These are phyloP conservation scores for Prunus fruticosa DNA, from an alignment of 306 rosid species.

Conservation along the genomic window DNA sequence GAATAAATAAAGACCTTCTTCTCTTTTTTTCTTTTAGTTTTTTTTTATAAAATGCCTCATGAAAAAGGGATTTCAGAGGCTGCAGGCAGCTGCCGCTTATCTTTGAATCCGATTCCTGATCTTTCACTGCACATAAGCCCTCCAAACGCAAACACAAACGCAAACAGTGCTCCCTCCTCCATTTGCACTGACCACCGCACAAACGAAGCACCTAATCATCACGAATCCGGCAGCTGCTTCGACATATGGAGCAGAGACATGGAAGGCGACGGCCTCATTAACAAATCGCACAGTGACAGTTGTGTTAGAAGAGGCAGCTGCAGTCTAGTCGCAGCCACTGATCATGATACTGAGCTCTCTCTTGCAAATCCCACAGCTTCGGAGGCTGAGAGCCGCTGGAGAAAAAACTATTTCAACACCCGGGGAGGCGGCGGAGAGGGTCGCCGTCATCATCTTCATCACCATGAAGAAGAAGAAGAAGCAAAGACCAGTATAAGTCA, in stretches of 20 bases:
- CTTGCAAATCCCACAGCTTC: slow-evolving; percentile 33
- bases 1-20: neutral
- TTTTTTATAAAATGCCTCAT: slow-evolving; percentile 33
- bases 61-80: slow-evolving; percentile 21
- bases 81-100: neutral
- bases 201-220: neutral
- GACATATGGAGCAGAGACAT: slow-evolving; percentile 45
- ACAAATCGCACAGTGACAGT: slow-evolving; percentile 47
- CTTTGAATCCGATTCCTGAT: slow-evolving; percentile 68
- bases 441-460: neutral
- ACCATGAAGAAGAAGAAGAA: neutral
- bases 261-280: neutral
- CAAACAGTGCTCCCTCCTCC: slow-evolving; percentile 48
- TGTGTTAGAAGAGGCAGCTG: slow-evolving; percentile 27
- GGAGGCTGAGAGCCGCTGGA: slow-evolving; percentile 54
- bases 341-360: slow-evolving; percentile 42
- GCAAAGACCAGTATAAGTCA: neutral
- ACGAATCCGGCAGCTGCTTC: slow-evolving; percentile 18
- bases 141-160: slow-evolving; percentile 30
- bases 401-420: slow-evolving; percentile 9
- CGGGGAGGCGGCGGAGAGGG: neutral
- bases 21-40: no score
- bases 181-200: slow-evolving; percentile 19
- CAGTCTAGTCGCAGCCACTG: neutral
- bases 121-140: slow-evolving; percentile 80